phyloP scores from a whole-genome alignment of 2,329 filamentous ascomycete genomes.

The Hymenoscyphus repandus region DNA sequence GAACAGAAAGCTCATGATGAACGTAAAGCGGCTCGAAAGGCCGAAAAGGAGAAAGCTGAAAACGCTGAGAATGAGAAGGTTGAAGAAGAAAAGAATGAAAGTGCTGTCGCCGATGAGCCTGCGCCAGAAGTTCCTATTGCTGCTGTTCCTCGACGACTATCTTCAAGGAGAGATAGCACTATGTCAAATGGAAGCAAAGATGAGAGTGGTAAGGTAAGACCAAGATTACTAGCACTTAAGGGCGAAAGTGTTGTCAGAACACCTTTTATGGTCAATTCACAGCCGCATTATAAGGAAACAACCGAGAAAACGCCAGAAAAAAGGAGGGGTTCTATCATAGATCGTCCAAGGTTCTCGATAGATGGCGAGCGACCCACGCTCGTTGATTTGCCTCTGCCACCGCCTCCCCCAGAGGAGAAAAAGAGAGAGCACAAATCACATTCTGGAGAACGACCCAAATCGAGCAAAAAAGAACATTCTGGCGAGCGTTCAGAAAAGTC shows the following conservation, averaged over 20 bases:
- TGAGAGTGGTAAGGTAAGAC: conserved; percentile 12
- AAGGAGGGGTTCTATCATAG: conserved; percentile 15
- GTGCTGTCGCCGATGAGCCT: conserved; percentile 11
- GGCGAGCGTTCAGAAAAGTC: background rate
- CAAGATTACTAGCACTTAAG: conserved; percentile 19
- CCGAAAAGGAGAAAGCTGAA: conserved; percentile 8
- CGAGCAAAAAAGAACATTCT: background rate
- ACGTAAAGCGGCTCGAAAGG: conserved; percentile 24
- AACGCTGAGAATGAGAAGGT: background rate
- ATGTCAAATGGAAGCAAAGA: conserved; percentile 12
- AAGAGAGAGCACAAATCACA: conserved; percentile 2
- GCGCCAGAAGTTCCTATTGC: conserved; percentile 5
- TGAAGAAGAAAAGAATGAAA: conserved; percentile 14
- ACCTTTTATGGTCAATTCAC: conserved; percentile 20
- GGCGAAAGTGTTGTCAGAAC: conserved; percentile 25
- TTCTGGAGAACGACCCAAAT: conserved; percentile 4
- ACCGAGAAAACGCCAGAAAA: conserved; percentile 1
- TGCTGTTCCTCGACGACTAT: conserved; percentile 14
- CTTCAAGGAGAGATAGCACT: conserved; percentile 16
- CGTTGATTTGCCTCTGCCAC: background rate
- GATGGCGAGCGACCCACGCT: conserved; percentile 12
- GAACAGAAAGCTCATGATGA: conserved; percentile 30
- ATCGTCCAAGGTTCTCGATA: conserved; percentile 18
- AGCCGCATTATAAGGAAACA: conserved; percentile 21
- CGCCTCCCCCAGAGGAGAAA: background rate